A percentile compares a stretch with the other conserved stretches of the same genome.
Conservation (phyloP, 352 stramenopile species). For the Poterioochromonas sp. region DNA sequence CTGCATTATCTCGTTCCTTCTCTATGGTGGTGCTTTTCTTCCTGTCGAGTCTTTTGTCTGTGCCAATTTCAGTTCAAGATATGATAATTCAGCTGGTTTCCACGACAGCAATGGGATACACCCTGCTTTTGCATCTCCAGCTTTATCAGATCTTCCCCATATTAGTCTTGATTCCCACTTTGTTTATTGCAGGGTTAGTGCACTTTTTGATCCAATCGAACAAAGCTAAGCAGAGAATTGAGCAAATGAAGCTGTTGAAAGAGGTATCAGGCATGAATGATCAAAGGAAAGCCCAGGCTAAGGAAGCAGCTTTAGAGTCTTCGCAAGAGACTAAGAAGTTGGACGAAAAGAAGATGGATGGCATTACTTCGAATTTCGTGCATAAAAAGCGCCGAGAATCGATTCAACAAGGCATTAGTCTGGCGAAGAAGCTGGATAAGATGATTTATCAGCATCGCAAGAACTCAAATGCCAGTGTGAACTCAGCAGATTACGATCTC, state of each 20-base stretch:
- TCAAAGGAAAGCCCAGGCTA: background rate
- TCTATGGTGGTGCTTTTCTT: background rate
- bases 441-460: no score
- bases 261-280: background rate
- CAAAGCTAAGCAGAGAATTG: background rate
- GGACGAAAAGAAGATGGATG: no score
- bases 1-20: background rate
- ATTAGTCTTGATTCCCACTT: background rate
- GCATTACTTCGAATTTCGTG: background rate
- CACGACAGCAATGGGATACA: background rate
- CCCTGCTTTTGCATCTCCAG: background rate
- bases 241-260: background rate
- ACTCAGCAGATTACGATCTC: no score
- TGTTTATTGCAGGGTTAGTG: background rate
- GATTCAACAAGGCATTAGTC: background rate
- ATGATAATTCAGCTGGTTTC: background rate
- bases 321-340: background rate
- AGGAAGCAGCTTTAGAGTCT: background rate
- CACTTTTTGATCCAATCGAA: background rate
- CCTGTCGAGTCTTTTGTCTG: background rate
- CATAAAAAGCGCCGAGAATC: background rate
- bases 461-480: no score
- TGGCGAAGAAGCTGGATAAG: background rate
- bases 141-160: conserved; percentile 3
- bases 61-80: conserved; percentile 1